Percentiles rank a stretch among this genome's conserved stretches.
These are phyloP conservation scores for Rhexocercosporidium sp. DNA, from an alignment of 2,329 filamentous ascomycete species.

Conservation along the genomic window DNA sequence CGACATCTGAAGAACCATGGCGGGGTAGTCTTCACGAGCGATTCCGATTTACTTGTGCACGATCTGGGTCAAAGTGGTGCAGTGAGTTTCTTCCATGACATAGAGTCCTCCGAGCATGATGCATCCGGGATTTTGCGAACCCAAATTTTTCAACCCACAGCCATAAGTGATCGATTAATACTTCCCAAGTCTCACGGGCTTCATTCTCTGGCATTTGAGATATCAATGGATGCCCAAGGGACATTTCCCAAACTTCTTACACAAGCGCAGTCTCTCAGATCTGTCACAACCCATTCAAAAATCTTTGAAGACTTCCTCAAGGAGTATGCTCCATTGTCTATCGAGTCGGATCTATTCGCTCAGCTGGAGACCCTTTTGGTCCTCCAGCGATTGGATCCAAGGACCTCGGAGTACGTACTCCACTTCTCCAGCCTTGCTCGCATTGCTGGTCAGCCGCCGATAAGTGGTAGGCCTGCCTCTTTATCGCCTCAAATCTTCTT, in stretches of 20 bases:
- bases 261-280: slow-evolving; percentile 30
- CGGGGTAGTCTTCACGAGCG: slow-evolving; percentile 74
- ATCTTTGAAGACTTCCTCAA: slow-evolving; percentile 35
- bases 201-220: slow-evolving; percentile 45
- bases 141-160: slow-evolving; percentile 47
- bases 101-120: slow-evolving; percentile 44
- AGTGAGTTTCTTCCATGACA: slow-evolving; percentile 72
- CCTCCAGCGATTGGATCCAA: slow-evolving; percentile 49
- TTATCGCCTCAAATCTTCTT: slow-evolving; percentile 60
- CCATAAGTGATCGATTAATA: slow-evolving; percentile 52
- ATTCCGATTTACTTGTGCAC: slow-evolving; percentile 84
- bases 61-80: slow-evolving; percentile 65
- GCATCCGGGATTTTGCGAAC: slow-evolving; percentile 31
- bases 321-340: slow-evolving; percentile 29
- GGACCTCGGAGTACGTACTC: slow-evolving; percentile 55
- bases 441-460: slow-evolving; percentile 36
- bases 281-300: slow-evolving; percentile 24
- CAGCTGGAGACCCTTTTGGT: background rate
- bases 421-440: slow-evolving; percentile 44
- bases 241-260: slow-evolving; percentile 36
- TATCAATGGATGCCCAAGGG: slow-evolving; percentile 34
- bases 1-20: slow-evolving; percentile 58
- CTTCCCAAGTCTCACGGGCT: slow-evolving; percentile 46
- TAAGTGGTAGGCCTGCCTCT: slow-evolving; percentile 26
- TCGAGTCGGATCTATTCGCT: background rate